A percentile compares a stretch with the other conserved stretches of the same genome.
These are phyloP conservation scores for Paralagenidium karlingii DNA, from an alignment of 352 stramenopile genomes.

Conservation along the genomic window DNA sequence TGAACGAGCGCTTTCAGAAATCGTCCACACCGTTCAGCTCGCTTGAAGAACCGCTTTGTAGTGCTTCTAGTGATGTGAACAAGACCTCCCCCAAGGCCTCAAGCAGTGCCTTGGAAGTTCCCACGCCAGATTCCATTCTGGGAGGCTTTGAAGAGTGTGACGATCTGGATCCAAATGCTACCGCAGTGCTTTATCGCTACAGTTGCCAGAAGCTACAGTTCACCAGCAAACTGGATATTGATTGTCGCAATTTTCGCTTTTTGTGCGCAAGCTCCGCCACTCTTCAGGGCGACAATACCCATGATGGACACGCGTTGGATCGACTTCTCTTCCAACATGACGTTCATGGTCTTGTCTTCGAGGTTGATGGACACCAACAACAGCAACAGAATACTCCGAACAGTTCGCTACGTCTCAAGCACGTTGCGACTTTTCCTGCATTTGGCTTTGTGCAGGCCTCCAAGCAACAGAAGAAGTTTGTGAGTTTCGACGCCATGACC, in stretches of 20 bases:
- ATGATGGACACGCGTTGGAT: neutral
- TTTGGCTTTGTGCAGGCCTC: slow-evolving; percentile 81
- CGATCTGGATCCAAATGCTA: slow-evolving; percentile 59
- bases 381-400: slow-evolving; percentile 2
- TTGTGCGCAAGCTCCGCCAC: slow-evolving; percentile 18
- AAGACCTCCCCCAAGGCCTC: slow-evolving; percentile 9
- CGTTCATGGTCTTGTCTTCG: slow-evolving; percentile 63
- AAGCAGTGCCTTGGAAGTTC: slow-evolving; percentile 32
- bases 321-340: slow-evolving; percentile 69
- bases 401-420: slow-evolving; percentile 13
- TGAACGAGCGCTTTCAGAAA: slow-evolving; percentile 67
- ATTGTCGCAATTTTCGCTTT: slow-evolving; percentile 60
- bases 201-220: slow-evolving; percentile 20
- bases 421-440: slow-evolving; percentile 46
- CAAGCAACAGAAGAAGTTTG: slow-evolving; percentile 81
- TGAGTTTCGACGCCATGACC: slow-evolving; percentile 28
- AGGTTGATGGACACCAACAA: slow-evolving; percentile 10
- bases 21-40: slow-evolving; percentile 67
- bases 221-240: slow-evolving; percentile 32
- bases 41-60: slow-evolving; percentile 38
- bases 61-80: slow-evolving; percentile 14
- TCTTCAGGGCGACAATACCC: slow-evolving; percentile 1
- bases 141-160: slow-evolving; percentile 74
- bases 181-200: slow-evolving; percentile 33
- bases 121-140: slow-evolving; percentile 64